Base-by-base conservation (phyloP, 441 rosid genomes). In the Euphorbia schlechtendalii region DNA sequence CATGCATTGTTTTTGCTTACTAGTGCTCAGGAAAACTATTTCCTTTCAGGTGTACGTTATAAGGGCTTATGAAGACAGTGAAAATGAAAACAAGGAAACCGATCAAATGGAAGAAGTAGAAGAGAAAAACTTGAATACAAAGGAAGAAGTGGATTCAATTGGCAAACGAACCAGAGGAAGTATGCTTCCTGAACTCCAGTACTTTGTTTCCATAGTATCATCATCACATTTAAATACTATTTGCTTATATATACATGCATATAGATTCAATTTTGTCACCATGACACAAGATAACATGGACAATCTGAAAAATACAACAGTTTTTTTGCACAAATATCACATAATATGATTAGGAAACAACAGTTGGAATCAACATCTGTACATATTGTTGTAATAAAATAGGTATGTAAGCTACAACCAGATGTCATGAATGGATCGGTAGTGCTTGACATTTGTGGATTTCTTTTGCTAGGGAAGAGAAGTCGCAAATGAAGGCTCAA, bases 41-140 rank as follows among this genome's bases (percentile, higher is more conserved):
- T 21, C 59, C 69, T 64, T 14, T 4, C 64, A 84, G 96, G 89
- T 86, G 60, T 78, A 77, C 66, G 83, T 87, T 65, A 71, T 83
- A 71, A 82, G 90, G 73, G 95, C 78, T 25, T 61, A 78, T 14
- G 81, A 74, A 60, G 81, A 72, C 5, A 32, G 30, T 24, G 68
- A 49, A 53, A 53, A 71, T 32, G 63, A 41, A 9, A 13, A 40
- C 24, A 28, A 53, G 10, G 59, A 65, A 43, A 69, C 36, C 58
- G 22, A 30, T 28, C 53, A 11, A 63, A 18, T 46, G 66, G 30
- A 63, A 54, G 67, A 74, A 52, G 45, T 43, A 2, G 71, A 66
- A 70, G 73, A 25, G 41, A 18, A 65, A 27, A 52, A 18, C 49
- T 14, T 48, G 58, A 60, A 64, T 70, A 70, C 70, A 62, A 78